phyloP scores from a whole-genome alignment of 2,329 filamentous ascomycete species.

The Exophiala sideris region DNA sequence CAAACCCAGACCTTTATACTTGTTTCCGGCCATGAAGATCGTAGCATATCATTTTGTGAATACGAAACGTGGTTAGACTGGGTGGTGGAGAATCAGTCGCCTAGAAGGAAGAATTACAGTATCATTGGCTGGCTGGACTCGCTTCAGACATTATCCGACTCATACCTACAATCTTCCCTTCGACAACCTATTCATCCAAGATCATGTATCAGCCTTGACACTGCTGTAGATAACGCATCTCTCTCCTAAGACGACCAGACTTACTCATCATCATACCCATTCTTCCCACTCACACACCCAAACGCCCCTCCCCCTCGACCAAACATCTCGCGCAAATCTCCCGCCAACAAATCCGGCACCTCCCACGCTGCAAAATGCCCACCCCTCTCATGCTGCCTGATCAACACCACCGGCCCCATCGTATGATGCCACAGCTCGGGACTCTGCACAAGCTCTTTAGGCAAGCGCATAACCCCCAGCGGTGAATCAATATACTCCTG shows the following conservation, averaged over 20 bases:
- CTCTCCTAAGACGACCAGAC: background rate
- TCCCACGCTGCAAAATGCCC: slow-evolving; percentile 56
- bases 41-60: too few species aligned
- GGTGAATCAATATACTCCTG: slow-evolving; percentile 39
- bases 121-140: too few species aligned
- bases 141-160: too few species aligned
- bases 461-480: slow-evolving; percentile 52
- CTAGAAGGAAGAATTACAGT: too few species aligned
- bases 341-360: slow-evolving; percentile 43
- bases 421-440: slow-evolving; percentile 50
- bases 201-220: too few species aligned
- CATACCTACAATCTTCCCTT: too few species aligned
- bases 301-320: slow-evolving; percentile 39
- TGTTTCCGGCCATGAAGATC: too few species aligned
- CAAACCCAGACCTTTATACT: too few species aligned
- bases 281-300: slow-evolving; percentile 33
- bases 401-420: slow-evolving; percentile 50
- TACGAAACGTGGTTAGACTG: too few species aligned
- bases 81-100: too few species aligned
- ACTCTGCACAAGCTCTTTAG: slow-evolving; percentile 47
- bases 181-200: too few species aligned
- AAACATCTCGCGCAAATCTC: slow-evolving; percentile 47
- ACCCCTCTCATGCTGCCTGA: slow-evolving; percentile 43
- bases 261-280: slow-evolving; percentile 31
- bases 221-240: too few species aligned